phyloP scores from a whole-genome alignment of 345 rosid species.

The Triadica sebifera region DNA sequence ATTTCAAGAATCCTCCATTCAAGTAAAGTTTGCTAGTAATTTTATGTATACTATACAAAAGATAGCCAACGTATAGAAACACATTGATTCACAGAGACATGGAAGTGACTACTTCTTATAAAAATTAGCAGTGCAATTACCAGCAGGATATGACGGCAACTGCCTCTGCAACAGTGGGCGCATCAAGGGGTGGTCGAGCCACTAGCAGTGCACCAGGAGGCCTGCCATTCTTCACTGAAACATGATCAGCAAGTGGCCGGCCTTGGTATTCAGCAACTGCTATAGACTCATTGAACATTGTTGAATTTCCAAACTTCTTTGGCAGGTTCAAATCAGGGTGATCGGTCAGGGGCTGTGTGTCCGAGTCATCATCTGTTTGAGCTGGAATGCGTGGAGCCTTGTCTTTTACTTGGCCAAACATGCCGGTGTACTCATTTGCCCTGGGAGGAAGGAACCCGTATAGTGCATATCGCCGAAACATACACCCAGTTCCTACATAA shows the following conservation, averaged over 20 bases:
- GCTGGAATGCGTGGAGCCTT: constrained; percentile 35
- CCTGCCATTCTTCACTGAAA: constrained; percentile 85
- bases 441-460: constrained; percentile 95
- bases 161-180: constrained; percentile 97
- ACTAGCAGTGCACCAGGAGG: constrained; percentile 82
- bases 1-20: too few relatives aligned
- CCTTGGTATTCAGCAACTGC: constrained; percentile 86
- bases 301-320: constrained; percentile 69
- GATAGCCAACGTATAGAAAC: too few relatives aligned
- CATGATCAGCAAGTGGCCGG: constrained; percentile 89
- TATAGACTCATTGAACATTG: constrained; percentile 68
- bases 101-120: too few relatives aligned
- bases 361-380: constrained; percentile 46
- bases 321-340: constrained; percentile 82
- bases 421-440: constrained; percentile 68
- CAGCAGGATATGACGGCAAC: constrained; percentile 94
- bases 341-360: constrained; percentile 55
- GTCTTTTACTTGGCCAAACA: constrained; percentile 62
- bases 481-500: constrained; percentile 91
- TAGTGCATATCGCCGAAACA: constrained; percentile 86
- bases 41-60: too few relatives aligned
- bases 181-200: constrained; percentile 84
- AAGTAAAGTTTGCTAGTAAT: too few relatives aligned
- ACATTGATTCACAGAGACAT: too few relatives aligned
- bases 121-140: constrained; percentile 32